Evolutionary conservation across 768 basidiomycete genomes (phyloP).

Genomic region (Rhodocollybia butyracea): DNA sequence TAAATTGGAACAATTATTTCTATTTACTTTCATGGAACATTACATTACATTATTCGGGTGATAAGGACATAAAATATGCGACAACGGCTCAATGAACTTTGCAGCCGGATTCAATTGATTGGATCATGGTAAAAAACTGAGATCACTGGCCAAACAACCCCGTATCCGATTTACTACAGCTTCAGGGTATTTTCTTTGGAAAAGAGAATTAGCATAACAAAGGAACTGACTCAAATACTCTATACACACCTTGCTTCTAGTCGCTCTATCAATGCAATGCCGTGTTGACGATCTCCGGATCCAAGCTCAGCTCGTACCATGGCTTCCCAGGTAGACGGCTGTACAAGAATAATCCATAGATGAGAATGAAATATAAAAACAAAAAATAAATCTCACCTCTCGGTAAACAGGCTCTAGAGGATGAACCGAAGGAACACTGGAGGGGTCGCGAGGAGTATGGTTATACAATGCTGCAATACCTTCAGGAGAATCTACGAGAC

Average conservation of each 20-base stretch:
- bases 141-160: too few species aligned
- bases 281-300: conserved; percentile 68
- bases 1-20: too few species aligned
- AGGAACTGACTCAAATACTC: not conserved
- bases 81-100: too few species aligned
- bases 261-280: conserved; percentile 64
- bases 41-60: too few species aligned
- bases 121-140: too few species aligned
- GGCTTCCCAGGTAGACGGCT: conserved; percentile 93
- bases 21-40: too few species aligned
- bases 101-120: too few species aligned
- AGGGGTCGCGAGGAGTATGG: conserved; percentile 68
- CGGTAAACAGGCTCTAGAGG: conserved; percentile 69
- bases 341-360: conserved; percentile 9
- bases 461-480: conserved; percentile 90
- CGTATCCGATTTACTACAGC: conserved; percentile 79
- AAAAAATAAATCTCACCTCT: conserved; percentile 50
- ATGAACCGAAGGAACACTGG: conserved; percentile 27
- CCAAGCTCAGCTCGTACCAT: conserved; percentile 93
- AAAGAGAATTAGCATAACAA: not conserved
- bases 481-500: conserved; percentile 71
- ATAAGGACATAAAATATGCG: too few species aligned
- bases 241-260: conserved; percentile 64
- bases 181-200: conserved; percentile 63
- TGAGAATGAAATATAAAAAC: not conserved